Base-by-base conservation (phyloP, 805 yeast species). In the Metschnikowia dekortorum region DNA sequence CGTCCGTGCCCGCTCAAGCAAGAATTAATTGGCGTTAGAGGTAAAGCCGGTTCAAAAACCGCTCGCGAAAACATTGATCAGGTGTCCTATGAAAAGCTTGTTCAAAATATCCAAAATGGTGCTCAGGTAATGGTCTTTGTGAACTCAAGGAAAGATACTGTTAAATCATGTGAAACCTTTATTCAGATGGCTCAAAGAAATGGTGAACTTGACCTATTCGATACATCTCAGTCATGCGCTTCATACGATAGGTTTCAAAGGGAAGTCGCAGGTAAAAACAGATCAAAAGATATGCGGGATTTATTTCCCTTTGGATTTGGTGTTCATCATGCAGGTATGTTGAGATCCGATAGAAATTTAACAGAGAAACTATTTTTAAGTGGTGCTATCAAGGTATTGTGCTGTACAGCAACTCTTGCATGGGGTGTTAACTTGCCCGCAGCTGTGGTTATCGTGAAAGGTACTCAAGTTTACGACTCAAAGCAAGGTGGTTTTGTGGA, bases 361-460 rank as follows among this genome's bases (percentile, higher is more conserved):
- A 85, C 95, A 0, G 99, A 95, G 61, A 85, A 84, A 62, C 80
- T 92, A 85, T 94, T 94, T 64, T 74, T 84, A 31, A 72, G 76
- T 31, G 98, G 99, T 39, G 87, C 90, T 0, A 85, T 94, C 54
- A 87, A 85, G 52, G 98, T 94, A 0, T 71, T 94, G 14, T 87
- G 96, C 61, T 90, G 97, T 77, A 94, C 99, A 2, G 96, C 99
- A 0, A 94, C 99, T 0, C 79, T 94, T 51, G 99, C 99, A 0
- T 94, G 99, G 99, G 99, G 99, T 79, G 98, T 94, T 16, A 94
- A 94, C 63, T 74, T 94, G 52, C 99, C 99, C 1, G 99, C 99
- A 6, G 97, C 97, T 1, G 96, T 90, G 38, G 99, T 94, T 18
- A 88, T 94, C 54, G 83, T 94, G 32, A 94, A 94, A 61, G 99